phyloP scores from a whole-genome alignment of 2,329 filamentous ascomycete species.

The Akanthomyces uredinophilus region DNA sequence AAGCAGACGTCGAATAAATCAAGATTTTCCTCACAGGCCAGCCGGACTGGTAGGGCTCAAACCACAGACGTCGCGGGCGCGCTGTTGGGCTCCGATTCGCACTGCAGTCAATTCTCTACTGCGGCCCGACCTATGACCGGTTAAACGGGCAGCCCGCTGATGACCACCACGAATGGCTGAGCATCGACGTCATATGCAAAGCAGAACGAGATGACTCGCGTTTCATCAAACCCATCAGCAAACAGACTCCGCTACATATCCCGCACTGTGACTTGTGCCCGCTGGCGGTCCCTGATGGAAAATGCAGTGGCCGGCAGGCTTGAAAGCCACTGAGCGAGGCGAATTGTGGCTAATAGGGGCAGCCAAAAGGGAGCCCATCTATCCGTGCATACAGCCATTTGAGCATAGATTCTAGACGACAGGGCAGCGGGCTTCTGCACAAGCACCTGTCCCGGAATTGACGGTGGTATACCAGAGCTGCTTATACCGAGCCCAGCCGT shows the following conservation, averaged over 20 bases:
- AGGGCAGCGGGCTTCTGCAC: not conserved
- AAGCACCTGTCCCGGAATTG: not conserved
- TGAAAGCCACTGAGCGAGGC: not conserved
- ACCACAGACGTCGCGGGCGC: not conserved
- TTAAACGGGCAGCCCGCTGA: not conserved
- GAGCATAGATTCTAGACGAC: not conserved
- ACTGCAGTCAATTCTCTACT: too few species aligned
- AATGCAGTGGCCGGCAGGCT: not conserved
- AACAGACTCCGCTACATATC: not conserved
- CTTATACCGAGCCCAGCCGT: not conserved
- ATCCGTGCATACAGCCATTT: not conserved
- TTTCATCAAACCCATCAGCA: not conserved
- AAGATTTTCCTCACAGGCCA: not conserved
- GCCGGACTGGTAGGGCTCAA: not conserved
- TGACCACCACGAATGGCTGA: not conserved
- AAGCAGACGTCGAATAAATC: not conserved
- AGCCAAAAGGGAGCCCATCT: not conserved
- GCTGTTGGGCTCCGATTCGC: not conserved
- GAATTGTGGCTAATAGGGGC: not conserved
- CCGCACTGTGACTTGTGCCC: not conserved
- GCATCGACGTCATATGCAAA: not conserved
- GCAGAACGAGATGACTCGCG: not conserved
- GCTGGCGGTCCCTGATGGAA: not conserved
- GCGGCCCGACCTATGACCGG: not conserved
- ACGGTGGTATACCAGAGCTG: not conserved